These are phyloP conservation scores for Eucalyptus cloeziana DNA, from an alignment of 345 rosid species.

Conservation along the genomic window DNA sequence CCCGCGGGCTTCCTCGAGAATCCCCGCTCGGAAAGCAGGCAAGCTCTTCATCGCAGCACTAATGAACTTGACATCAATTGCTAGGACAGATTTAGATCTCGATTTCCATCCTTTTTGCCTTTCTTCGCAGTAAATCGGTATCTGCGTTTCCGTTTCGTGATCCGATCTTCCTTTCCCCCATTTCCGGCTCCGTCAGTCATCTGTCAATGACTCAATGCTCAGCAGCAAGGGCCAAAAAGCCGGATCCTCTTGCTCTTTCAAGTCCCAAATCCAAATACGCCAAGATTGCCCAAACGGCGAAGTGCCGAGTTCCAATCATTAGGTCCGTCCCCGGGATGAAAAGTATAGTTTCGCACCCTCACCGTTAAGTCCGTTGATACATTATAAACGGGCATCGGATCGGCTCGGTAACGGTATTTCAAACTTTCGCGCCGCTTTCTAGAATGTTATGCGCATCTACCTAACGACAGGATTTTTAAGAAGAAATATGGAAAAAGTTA, in stretches of 20 bases:
- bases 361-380: neutral
- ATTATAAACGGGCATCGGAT: neutral
- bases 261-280: neutral
- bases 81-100: neutral
- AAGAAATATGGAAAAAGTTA: too few relatives aligned
- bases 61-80: neutral
- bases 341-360: neutral
- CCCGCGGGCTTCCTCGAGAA: neutral
- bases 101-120: neutral
- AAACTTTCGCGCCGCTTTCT: neutral
- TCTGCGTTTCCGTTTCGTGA: neutral
- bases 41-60: neutral
- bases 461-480: neutral
- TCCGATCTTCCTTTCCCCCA: neutral
- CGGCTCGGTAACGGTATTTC: neutral
- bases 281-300: neutral
- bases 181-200: neutral
- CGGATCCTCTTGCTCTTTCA: neutral
- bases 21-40: neutral
- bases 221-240: neutral
- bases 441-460: neutral
- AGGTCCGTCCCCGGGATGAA: neutral
- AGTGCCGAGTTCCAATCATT: neutral
- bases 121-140: neutral
- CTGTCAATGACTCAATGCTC: neutral